Base-by-base conservation (phyloP, 129 eudicot species). In the Chrysanthemum seticuspe region DNA sequence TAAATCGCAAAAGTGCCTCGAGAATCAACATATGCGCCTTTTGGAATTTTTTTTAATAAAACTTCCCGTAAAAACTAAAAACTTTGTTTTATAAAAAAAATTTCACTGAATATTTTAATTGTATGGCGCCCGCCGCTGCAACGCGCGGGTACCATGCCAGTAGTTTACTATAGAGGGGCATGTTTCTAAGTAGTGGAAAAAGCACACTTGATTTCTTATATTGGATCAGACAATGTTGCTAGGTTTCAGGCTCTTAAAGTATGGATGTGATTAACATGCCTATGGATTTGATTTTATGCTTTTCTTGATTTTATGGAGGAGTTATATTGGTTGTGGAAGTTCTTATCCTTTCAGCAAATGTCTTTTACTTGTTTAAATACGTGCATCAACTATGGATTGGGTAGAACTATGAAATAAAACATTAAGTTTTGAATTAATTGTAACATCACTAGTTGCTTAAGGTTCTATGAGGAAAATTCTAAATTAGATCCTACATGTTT, bases 201-300 rank as follows among this genome's bases (percentile, higher is more conserved):
- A 47, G n/a, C n/a, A 29, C 19, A 34, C 40, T 29, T 62, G 70
- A 62, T 62, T 74, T 62, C 52, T 50, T 13, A 62, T 65, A 50
- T 62, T 45, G 71, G 77, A 48, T 74, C 10, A 50, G 23, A 21
- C 21, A 51, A 2, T 74, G 62, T 18, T 63, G 71, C 21, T 74
- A 51, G 61, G 64, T 11, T 64, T 64, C 15, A 53, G 52, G 63
- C 53, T 31, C 23, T 62, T 31, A 18, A 63, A 18, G 21, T 74
- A 15, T 36, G 45, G 8, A 0, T 0, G 45, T 36, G 45, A 36
- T 36, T 36, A 6, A 36, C 45, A 44, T 74, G 48, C 64, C 9
- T 64, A 52, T 36, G 65, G 25, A 10, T 64, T 19, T 74, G 56
- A 64, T 65, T 58, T 31, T 56, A 4, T 55, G 59, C 45, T 58